Conservation (phyloP, 1,284 basidiomycete species). For the Puccinia brachypodii region DNA sequence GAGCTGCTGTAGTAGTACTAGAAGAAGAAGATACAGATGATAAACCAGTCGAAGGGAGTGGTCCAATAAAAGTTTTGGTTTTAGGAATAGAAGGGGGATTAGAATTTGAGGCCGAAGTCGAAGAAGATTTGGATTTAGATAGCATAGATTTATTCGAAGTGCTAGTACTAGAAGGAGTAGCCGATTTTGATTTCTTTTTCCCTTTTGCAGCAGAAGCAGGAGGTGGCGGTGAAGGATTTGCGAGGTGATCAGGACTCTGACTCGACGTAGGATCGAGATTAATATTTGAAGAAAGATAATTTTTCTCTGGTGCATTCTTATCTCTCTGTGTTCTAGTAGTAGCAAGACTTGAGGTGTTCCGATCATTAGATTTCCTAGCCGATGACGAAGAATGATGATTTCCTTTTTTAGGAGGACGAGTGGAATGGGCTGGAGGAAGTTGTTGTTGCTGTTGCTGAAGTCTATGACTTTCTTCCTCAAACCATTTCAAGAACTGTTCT, state of each 20-base stretch:
- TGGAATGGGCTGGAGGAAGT: neutral
- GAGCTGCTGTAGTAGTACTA: neutral
- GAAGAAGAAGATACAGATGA: neutral
- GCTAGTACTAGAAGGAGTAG: too few relatives aligned
- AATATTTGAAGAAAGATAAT: too few relatives aligned
- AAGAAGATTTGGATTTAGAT: neutral
- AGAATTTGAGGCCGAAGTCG: neutral
- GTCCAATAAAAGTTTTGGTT: too few relatives aligned
- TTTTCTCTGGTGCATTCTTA: too few relatives aligned
- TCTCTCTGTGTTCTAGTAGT: too few relatives aligned
- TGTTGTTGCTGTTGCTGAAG: neutral
- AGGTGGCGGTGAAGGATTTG: neutral
- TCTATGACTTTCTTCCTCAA: constrained; percentile 51
- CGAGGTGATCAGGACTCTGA: too few relatives aligned
- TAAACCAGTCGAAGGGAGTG: neutral
- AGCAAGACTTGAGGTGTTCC: too few relatives aligned
- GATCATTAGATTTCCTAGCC: too few relatives aligned
- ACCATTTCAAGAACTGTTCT: constrained; percentile 54
- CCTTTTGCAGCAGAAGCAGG: neutral
- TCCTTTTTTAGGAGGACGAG: neutral
- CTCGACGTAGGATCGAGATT: too few relatives aligned
- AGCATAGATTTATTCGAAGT: constrained; percentile 1
- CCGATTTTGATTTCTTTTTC: constrained; percentile 3
- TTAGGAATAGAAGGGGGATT: neutral
- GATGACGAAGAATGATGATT: too few relatives aligned